Base-by-base conservation (phyloP, 2,329 filamentous ascomycete species). In the Diplocarpon mali region DNA sequence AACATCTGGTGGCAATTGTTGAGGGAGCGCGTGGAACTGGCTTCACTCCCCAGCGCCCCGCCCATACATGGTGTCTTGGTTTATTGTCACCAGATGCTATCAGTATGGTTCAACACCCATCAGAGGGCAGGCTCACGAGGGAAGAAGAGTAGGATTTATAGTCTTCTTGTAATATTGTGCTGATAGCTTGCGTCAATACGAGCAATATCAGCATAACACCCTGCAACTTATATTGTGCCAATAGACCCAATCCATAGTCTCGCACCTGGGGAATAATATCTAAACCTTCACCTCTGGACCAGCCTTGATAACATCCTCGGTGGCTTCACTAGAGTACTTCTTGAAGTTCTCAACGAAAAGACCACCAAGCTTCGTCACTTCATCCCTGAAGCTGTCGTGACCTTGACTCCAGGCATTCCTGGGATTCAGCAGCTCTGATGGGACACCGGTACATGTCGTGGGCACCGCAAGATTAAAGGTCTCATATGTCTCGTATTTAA, bases 391-490 rank as follows among this genome's bases (percentile, higher is more conserved):
- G 69, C 82, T 83, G 13, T 86, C 80, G 41, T 75, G 71, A 38
- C 86, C 83, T 32, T 81, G 81, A 34, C 83, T 93, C 92, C 92
- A 98, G 58, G 84, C 85, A 66, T 83, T 89, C 69, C 83, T 80
- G 54, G 92, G 92, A 78, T 98, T 96, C 63, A 98, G 80, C 31
- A 98, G 76, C 71, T 96, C 90, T 49, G 78, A 73, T 41, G 92
- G 92, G 8, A 98, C 92, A 62, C 81, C 82, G 53, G 84, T 79
- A 76, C 90, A 96, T 40, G 78, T 71, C 72, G 83, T 95, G 66
- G 92, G 92, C n/a, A 98, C 87, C 63, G 83, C 77, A 47, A 98
- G 83, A 75, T 95, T 95, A 81, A 98, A 98, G 53, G 88, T 81
- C 34, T 88, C 87, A 71, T 98, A 98, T 55, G 72, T 87, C 75